Base-by-base conservation (phyloP, 1,284 basidiomycete species). In the Rhodotorula sp. region DNA sequence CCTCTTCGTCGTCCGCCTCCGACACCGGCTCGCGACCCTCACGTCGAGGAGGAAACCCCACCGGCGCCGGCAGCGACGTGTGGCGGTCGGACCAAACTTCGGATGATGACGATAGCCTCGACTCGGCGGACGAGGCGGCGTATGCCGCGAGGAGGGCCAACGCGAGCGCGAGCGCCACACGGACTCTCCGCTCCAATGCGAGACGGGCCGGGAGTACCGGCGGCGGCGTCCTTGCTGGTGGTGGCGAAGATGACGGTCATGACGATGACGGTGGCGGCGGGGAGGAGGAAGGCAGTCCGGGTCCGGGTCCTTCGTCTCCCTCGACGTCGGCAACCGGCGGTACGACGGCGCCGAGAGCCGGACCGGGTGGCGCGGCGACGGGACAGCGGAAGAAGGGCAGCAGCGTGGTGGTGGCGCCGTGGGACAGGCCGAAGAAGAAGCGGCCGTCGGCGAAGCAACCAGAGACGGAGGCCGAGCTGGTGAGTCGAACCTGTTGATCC, bases 401-500 rank as follows among this genome's bases (percentile, higher is more conserved):
- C 38, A 8, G 10, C 8, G 38, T 14, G 19, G n/a, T 18, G 18
- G 31, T 38, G 62, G 68, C 62, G 59, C 62, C 61, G 60, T 65
- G 63, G 66, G 67, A 67, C 50, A 19, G 19, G 50, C 60, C 63
- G 38, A 68, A 59, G 55, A 45, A 31, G 48, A 63, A 49, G 45
- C 18, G 47, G 31, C 23, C 48, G 12, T 57, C 58, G 52, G 71
- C 62, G 18, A 73, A 67, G 58, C 4, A 49, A 48, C 59, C 68
- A 3, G 68, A 66, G 31, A 28, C 23, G 43, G 68, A 64, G 21
- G 49, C 38, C 16, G 56, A 52, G 14, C 45, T 65, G 52, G 62
- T 68, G 59, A 34, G 66, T 67, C 26, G 10, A 14, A 43, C 8
- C 8, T 43, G 10, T 43, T 10, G 38, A 43, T 43, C 19, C 23